A percentile compares a stretch with the other conserved stretches of the same genome.
Evolutionary conservation across 306 rosid genomes (phyloP).

Genomic region (Sechiopsis laciniata): DNA sequence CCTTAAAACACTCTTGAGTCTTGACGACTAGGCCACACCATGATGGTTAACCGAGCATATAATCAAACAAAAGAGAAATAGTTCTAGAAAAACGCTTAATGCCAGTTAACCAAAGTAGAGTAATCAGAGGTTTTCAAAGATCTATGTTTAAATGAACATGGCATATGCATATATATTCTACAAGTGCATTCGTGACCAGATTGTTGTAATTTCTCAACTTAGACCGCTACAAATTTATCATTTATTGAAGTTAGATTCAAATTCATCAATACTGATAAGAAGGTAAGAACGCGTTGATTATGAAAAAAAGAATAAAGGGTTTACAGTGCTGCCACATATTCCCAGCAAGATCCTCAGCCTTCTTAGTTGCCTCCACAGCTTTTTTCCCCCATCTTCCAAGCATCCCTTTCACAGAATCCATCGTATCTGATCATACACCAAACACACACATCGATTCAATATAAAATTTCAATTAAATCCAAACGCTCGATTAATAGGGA

Average conservation of each 20-base stretch:
- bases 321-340: conserved; percentile 97
- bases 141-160: background rate
- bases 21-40: too few species aligned
- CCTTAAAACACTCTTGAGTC: too few species aligned
- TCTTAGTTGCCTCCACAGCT: conserved; percentile 90
- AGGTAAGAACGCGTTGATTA: background rate
- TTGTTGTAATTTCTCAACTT: background rate
- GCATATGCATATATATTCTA: background rate
- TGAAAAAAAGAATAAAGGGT: conserved; percentile 13
- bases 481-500: background rate
- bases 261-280: background rate
- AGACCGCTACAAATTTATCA: background rate
- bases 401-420: conserved; percentile 73
- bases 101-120: background rate
- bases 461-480: background rate
- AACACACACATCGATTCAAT: background rate
- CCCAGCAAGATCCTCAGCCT: conserved; percentile 90
- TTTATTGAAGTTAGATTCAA: background rate
- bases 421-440: conserved; percentile 39
- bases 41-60: background rate
- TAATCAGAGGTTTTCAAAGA: background rate
- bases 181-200: background rate
- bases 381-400: conserved; percentile 89
- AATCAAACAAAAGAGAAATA: background rate
- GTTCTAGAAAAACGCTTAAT: background rate